Conservation (phyloP, 129 eudicot genomes). For the Pulicaria dysenterica region DNA sequence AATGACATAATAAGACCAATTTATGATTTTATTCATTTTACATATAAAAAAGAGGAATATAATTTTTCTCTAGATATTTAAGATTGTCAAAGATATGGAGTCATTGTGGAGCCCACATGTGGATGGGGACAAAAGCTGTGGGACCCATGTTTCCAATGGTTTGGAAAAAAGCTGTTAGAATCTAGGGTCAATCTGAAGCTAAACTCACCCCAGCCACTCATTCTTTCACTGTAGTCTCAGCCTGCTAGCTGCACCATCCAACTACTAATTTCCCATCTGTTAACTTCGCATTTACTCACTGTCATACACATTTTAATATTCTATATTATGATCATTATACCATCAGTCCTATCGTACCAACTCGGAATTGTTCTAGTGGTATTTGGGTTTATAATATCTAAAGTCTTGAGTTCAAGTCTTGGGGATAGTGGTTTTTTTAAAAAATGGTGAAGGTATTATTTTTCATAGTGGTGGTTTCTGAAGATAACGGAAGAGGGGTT, state of each 20-base stretch:
- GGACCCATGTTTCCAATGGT: conserved; percentile 23
- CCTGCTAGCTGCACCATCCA: conserved; percentile 23
- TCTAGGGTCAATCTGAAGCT: conserved; percentile 37
- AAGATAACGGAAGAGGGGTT: too few relatives aligned
- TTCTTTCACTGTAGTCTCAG: conserved; percentile 8
- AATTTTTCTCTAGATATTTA: background rate
- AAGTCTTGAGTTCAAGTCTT: too few relatives aligned
- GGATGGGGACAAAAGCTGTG: conserved; percentile 29
- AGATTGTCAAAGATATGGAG: conserved; percentile 26
- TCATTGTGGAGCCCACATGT: conserved; percentile 30
- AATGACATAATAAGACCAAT: too few relatives aligned
- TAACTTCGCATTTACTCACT: conserved; percentile 30
- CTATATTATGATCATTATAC: background rate
- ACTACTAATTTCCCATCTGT: conserved; percentile 32
- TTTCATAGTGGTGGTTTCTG: too few relatives aligned
- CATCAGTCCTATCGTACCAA: too few relatives aligned
- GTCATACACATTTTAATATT: background rate
- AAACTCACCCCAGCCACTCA: conserved; percentile 55
- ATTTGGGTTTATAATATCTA: too few relatives aligned
- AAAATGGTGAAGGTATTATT: too few relatives aligned
- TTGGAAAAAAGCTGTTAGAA: conserved; percentile 26
- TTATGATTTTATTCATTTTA: too few relatives aligned
- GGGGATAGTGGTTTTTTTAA: too few relatives aligned
- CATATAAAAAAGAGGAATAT: background rate
- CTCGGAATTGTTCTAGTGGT: too few relatives aligned